phyloP scores from a whole-genome alignment of 371 early-diverging fungal genomes.

The Amoeboaphelidium occidentale region DNA sequence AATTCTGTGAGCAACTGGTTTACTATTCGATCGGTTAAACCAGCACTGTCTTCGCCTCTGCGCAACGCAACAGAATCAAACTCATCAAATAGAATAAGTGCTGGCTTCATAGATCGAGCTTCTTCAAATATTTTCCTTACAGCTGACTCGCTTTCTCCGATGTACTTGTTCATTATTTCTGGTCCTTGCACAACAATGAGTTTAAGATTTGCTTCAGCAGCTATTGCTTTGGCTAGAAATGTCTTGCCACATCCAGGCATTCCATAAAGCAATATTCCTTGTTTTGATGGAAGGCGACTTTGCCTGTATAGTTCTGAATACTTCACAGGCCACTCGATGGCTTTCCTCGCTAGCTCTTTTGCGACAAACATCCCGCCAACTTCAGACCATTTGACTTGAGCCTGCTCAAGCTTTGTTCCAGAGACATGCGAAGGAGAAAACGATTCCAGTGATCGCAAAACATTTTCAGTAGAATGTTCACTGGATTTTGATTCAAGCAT shows the following conservation, averaged over 20 bases:
- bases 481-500: too few species aligned
- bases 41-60: constrained; percentile 27
- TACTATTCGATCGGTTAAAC: constrained; percentile 48
- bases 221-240: constrained; percentile 69
- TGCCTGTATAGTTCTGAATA: not conserved
- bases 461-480: too few species aligned
- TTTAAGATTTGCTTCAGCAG: constrained; percentile 49
- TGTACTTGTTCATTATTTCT: constrained; percentile 78
- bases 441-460: too few species aligned
- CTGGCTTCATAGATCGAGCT: constrained; percentile 56
- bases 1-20: constrained; percentile 47
- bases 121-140: constrained; percentile 56
- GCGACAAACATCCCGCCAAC: not conserved
- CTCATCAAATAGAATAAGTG: constrained; percentile 96
- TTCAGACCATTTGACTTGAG: too few species aligned
- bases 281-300: not conserved
- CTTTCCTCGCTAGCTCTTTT: not conserved
- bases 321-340: not conserved
- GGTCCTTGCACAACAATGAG: constrained; percentile 80
- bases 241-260: constrained; percentile 98
- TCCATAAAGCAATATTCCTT: constrained; percentile 37
- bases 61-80: constrained; percentile 62
- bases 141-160: constrained; percentile 87
- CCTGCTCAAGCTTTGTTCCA: too few species aligned
- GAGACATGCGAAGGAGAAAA: too few species aligned